phyloP scores from a whole-genome alignment of 2,329 filamentous ascomycete genomes.

The Stagonosporopsis rhizophila region DNA sequence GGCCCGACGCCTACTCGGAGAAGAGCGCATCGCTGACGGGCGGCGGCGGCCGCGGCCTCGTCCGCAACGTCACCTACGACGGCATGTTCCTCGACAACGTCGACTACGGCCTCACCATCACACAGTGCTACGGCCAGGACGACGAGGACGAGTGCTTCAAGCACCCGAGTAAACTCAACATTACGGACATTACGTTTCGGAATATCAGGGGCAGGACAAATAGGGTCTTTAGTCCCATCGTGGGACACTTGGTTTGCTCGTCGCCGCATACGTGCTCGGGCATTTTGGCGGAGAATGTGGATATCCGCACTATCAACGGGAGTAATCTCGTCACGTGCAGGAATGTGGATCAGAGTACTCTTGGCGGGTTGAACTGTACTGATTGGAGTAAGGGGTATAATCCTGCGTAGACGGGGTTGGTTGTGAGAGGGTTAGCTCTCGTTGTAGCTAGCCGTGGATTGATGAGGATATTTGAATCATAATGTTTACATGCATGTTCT shows the following conservation, averaged over 20 bases:
- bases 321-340: conserved; percentile 23
- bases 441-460: too few species aligned
- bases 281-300: conserved; percentile 23
- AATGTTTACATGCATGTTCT: neutral
- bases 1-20: conserved; percentile 64
- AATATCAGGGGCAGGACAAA: conserved; percentile 17
- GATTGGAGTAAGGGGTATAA: conserved; percentile 21
- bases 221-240: conserved; percentile 19
- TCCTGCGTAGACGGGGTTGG: conserved; percentile 1
- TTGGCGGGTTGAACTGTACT: conserved; percentile 20
- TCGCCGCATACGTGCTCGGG: conserved; percentile 18
- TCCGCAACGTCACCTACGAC: conserved; percentile 71
- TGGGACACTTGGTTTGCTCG: conserved; percentile 19
- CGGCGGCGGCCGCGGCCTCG: conserved; percentile 65
- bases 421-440: too few species aligned
- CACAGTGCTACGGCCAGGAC: conserved; percentile 67
- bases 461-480: too few species aligned
- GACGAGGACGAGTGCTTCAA: conserved; percentile 23
- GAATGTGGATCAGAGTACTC: conserved; percentile 17
- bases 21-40: conserved; percentile 66
- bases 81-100: conserved; percentile 65
- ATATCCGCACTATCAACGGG: conserved; percentile 23
- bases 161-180: conserved; percentile 21
- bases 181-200: conserved; percentile 15
- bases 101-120: conserved; percentile 67